Conservation (phyloP, 139 green algal species). For the Chlorella sp. region DNA sequence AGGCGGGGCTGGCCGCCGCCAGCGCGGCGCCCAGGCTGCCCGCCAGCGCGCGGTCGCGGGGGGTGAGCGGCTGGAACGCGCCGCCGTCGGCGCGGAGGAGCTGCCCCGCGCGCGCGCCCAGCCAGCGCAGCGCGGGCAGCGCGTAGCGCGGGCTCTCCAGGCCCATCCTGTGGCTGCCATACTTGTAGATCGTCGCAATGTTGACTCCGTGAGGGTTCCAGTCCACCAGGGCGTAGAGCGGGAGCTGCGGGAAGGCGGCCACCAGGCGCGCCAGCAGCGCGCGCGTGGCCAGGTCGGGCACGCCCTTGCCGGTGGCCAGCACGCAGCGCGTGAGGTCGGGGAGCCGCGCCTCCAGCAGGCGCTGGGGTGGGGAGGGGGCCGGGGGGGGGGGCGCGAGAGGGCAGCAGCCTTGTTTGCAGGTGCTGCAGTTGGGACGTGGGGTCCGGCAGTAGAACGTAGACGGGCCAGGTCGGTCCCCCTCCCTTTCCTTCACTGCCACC, state of each 20-base stretch:
- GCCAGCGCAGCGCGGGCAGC: slow-evolving; percentile 69
- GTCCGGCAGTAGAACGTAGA: too few relatives aligned
- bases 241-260: slow-evolving; percentile 39
- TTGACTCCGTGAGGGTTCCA: slow-evolving; percentile 80
- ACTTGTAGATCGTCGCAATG: slow-evolving; percentile 78
- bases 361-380: too few relatives aligned
- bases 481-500: too few relatives aligned
- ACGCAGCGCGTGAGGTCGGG: slow-evolving; percentile 51
- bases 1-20: slow-evolving; percentile 9
- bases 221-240: slow-evolving; percentile 75
- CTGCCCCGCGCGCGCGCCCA: slow-evolving; percentile 65
- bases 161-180: slow-evolving; percentile 66
- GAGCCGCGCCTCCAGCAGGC: slow-evolving; percentile 60
- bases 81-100: slow-evolving; percentile 44
- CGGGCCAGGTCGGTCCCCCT: too few relatives aligned
- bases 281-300: slow-evolving; percentile 80
- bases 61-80: slow-evolving; percentile 51
- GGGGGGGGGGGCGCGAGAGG: too few relatives aligned
- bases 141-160: slow-evolving; percentile 66
- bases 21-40: slow-evolving; percentile 31
- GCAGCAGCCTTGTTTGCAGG: too few relatives aligned
- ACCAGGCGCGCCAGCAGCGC: slow-evolving; percentile 58
- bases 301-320: slow-evolving; percentile 82
- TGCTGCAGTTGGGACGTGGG: too few relatives aligned
- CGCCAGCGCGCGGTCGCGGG: slow-evolving; percentile 43